A percentile compares a stretch with the other conserved stretches of the same genome.
Evolutionary conservation across 495 filamentous ascomycete species (phyloP).

Genomic region (Podospora conica): DNA sequence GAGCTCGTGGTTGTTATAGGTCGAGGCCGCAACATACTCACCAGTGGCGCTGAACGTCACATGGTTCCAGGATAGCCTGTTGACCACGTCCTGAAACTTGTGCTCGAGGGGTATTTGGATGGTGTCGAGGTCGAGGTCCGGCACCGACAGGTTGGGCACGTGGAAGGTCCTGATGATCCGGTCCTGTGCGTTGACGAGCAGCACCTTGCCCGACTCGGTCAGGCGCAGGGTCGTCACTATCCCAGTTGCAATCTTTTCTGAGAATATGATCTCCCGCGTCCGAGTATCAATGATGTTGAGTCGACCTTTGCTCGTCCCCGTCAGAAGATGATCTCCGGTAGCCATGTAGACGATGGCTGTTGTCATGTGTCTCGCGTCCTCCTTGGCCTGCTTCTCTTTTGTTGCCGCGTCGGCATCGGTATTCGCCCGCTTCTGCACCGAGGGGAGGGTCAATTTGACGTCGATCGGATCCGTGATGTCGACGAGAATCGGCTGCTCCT

Average conservation of each 20-base stretch:
- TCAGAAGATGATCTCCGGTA: constrained; percentile 76
- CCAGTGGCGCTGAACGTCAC: constrained; percentile 88
- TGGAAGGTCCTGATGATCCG: constrained; percentile 86
- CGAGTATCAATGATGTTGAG: constrained; percentile 86
- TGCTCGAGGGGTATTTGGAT: constrained; percentile 90
- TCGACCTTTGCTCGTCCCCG: constrained; percentile 90
- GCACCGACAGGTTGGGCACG: constrained; percentile 45
- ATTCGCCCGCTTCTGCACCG: constrained; percentile 65
- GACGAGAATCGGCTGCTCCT: constrained; percentile 84
- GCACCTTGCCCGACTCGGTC: constrained; percentile 70
- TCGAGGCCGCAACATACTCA: constrained; percentile 87
- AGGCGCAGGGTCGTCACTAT: constrained; percentile 84
- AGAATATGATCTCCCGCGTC: constrained; percentile 73
- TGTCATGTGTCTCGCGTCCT: constrained; percentile 89
- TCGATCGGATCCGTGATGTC: constrained; percentile 62
- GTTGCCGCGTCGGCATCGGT: constrained; percentile 56
- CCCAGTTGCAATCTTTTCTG: constrained; percentile 75
- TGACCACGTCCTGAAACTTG: constrained; percentile 97
- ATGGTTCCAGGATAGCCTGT: constrained; percentile 90
- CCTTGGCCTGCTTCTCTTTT: constrained; percentile 77
- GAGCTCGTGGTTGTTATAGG: constrained; percentile 94
- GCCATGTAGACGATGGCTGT: constrained; percentile 84
- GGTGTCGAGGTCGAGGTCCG: constrained; percentile 56
- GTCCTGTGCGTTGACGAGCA: constrained; percentile 87
- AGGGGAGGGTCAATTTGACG: constrained; percentile 70